These are phyloP conservation scores for Eucalyptus shirleyi DNA, from an alignment of 345 rosid species.

Conservation along the genomic window DNA sequence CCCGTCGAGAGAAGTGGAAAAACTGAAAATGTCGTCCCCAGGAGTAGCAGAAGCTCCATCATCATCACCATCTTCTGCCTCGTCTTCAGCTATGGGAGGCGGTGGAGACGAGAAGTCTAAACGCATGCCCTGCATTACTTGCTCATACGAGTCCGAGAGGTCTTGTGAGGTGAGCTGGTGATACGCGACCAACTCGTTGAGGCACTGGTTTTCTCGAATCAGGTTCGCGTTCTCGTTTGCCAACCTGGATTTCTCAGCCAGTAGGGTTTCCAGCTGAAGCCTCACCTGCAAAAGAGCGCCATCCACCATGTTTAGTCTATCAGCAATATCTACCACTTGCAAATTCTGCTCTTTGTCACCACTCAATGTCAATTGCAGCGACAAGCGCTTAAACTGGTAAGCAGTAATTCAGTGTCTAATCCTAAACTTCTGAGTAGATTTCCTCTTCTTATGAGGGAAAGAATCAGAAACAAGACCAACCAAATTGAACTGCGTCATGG, in stretches of 20 bases:
- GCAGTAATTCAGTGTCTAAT: neutral
- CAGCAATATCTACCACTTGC: neutral
- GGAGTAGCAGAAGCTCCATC: neutral
- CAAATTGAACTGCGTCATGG: neutral
- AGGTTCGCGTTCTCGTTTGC: conserved; percentile 80
- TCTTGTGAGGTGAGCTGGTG: conserved; percentile 76
- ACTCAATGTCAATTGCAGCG: neutral
- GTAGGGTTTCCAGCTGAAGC: conserved; percentile 84
- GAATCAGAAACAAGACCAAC: neutral
- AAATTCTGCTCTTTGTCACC: neutral
- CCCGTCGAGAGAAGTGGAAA: conserved; percentile 30
- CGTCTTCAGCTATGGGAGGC: conserved; percentile 5
- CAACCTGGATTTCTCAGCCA: conserved; percentile 79
- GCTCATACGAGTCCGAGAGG: conserved; percentile 69
- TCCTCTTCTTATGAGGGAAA: neutral
- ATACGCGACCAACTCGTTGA: conserved; percentile 73
- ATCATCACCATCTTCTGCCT: conserved; percentile 4
- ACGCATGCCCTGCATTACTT: conserved; percentile 48
- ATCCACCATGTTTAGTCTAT: neutral
- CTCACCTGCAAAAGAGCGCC: conserved; percentile 38
- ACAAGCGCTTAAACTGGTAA: neutral
- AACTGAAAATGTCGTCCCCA: neutral
- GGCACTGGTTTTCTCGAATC: conserved; percentile 80
- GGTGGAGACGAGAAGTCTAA: conserved; percentile 78
- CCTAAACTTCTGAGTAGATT: neutral